Evolutionary conservation across 495 filamentous ascomycete species (phyloP).

Genomic region (Cenococcum geophilum): DNA sequence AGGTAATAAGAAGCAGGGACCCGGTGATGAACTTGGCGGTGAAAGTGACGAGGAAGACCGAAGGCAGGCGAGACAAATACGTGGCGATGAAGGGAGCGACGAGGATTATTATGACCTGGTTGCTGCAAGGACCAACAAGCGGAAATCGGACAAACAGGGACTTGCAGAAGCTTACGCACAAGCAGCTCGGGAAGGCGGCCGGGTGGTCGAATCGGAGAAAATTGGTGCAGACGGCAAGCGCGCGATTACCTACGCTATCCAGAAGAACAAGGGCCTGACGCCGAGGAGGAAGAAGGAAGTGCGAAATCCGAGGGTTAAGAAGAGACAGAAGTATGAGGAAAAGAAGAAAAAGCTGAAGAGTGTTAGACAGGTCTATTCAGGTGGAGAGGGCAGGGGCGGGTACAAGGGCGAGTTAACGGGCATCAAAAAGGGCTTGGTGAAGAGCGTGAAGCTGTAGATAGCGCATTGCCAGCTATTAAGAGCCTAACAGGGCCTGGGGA

Average conservation of each 20-base stretch:
- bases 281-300: conserved; percentile 86
- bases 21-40: conserved; percentile 52
- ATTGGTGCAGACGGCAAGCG: conserved; percentile 74
- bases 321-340: conserved; percentile 84
- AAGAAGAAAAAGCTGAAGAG: conserved; percentile 92
- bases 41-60: conserved; percentile 59
- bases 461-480: background rate
- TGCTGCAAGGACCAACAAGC: conserved; percentile 56
- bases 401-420: conserved; percentile 92
- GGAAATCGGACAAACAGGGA: conserved; percentile 70
- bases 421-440: conserved; percentile 89
- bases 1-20: conserved; percentile 53
- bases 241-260: conserved; percentile 81
- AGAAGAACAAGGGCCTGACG: conserved; percentile 94
- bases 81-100: conserved; percentile 44
- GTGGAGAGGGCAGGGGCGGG: conserved; percentile 77
- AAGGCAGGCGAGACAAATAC: conserved; percentile 44
- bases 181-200: conserved; percentile 51
- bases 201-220: conserved; percentile 55
- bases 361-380: conserved; percentile 76
- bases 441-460: conserved; percentile 76
- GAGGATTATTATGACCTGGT: conserved; percentile 87
- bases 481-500: too few species aligned
- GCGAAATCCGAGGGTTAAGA: conserved; percentile 95
- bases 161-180: conserved; percentile 46